Percentiles rank a stretch among this genome's conserved stretches.
Conservation (phyloP, 1,139 yeast genomes). For the Wickerhamomyces sp. region DNA sequence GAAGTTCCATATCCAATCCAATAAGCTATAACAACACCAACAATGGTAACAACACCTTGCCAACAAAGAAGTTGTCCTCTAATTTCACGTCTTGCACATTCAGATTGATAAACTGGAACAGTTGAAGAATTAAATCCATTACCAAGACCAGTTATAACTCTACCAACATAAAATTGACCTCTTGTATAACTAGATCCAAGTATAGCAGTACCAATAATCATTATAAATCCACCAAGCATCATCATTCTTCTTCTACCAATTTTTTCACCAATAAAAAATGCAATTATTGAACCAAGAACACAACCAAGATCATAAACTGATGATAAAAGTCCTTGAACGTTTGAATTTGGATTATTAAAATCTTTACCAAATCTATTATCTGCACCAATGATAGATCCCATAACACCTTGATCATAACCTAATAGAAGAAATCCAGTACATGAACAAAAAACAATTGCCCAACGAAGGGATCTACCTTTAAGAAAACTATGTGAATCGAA, state of each 20-base stretch:
- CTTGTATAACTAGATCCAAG: conserved; percentile 51
- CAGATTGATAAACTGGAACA: conserved; percentile 79
- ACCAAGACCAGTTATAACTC: conserved; percentile 72
- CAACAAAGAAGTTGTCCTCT: conserved; percentile 68
- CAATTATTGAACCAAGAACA: conserved; percentile 65
- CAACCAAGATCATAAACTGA: conserved; percentile 75
- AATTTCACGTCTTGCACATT: conserved; percentile 32
- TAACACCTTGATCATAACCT: conserved; percentile 79
- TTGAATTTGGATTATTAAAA: conserved; percentile 12
- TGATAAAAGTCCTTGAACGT: conserved; percentile 54
- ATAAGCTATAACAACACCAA: conserved; percentile 69
- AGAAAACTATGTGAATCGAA: no score
- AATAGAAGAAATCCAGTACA: conserved; percentile 31
- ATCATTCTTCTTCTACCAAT: conserved; percentile 65
- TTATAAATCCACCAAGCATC: conserved; percentile 51
- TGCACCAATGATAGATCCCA: conserved; percentile 66
- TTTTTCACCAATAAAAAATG: conserved; percentile 56
- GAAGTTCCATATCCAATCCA: conserved; percentile 76
- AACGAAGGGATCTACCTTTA: no score
- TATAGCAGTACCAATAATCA: conserved; percentile 59
- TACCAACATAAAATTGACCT: conserved; percentile 67
- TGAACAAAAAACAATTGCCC: no score
- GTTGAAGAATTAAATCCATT: conserved; percentile 76
- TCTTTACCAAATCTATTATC: conserved; percentile 51
- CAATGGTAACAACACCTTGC: conserved; percentile 67